phyloP scores from a whole-genome alignment of 2,329 filamentous ascomycete species.

The Pyrenophora graminea region DNA sequence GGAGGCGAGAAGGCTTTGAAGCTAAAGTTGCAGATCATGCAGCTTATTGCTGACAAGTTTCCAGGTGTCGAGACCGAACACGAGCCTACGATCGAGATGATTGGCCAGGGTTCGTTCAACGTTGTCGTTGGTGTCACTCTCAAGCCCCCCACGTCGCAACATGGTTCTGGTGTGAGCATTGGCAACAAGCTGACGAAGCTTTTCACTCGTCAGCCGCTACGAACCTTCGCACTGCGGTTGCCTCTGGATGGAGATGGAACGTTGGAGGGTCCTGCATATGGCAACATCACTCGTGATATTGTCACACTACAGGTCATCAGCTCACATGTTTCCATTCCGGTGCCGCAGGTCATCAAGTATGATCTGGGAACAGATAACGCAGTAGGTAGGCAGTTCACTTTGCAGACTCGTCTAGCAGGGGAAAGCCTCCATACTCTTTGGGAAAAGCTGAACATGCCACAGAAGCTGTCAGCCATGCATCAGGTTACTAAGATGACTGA shows the following conservation, averaged over 20 bases:
- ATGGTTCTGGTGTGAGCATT: neutral
- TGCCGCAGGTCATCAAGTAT: constrained; percentile 2
- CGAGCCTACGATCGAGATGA: neutral
- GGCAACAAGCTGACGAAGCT: neutral
- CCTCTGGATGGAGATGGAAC: neutral
- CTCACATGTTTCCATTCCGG: neutral
- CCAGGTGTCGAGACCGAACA: neutral
- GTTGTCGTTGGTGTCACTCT: constrained; percentile 1
- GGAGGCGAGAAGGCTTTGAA: neutral
- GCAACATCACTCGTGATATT: neutral
- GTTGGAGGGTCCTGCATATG: neutral
- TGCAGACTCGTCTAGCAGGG: constrained; percentile 6
- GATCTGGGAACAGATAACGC: neutral
- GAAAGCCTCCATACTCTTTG: neutral
- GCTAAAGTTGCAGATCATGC: neutral
- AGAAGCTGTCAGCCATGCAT: constrained; percentile 1
- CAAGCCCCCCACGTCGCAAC: neutral
- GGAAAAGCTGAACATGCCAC: neutral
- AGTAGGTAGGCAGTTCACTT: constrained; percentile 1
- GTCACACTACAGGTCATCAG: neutral
- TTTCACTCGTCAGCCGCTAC: neutral
- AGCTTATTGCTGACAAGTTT: neutral
- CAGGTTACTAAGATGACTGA: constrained; percentile 2
- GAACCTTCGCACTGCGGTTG: neutral
- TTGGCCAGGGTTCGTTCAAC: constrained; percentile 7